These are phyloP conservation scores for Acer yangbiense DNA, from an alignment of 345 rosid genomes.

Conservation along the genomic window DNA sequence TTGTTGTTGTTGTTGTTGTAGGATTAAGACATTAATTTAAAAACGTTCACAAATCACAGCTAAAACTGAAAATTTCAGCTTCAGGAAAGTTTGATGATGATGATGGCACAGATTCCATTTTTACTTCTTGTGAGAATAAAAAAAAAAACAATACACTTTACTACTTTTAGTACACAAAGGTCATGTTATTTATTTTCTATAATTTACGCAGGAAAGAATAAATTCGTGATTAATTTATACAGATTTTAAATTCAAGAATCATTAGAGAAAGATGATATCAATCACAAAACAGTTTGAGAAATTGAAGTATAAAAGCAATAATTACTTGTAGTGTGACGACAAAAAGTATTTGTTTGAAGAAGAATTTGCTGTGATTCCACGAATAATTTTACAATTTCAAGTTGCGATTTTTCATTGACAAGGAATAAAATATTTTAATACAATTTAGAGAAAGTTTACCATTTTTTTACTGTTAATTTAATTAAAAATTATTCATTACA, in stretches of 20 bases:
- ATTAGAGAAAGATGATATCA: not conserved
- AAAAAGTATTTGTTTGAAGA: too few relatives aligned
- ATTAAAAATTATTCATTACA: not conserved
- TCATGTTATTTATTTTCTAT: not conserved
- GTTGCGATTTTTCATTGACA: too few relatives aligned
- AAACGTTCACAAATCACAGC: not conserved
- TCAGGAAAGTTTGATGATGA: too few relatives aligned
- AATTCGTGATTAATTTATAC: not conserved
- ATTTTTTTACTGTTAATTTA: too few relatives aligned
- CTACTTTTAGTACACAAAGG: not conserved
- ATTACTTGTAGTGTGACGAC: too few relatives aligned
- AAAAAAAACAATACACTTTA: not conserved
- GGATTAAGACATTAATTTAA: too few relatives aligned
- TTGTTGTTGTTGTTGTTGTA: not conserved
- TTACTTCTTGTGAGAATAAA: not conserved
- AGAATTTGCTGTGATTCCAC: too few relatives aligned
- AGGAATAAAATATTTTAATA: not conserved
- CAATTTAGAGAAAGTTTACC: not conserved
- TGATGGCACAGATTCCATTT: not conserved
- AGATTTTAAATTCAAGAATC: not conserved
- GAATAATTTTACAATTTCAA: too few relatives aligned
- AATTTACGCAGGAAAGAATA: not conserved
- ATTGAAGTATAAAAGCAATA: too few relatives aligned
- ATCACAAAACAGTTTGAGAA: too few relatives aligned
- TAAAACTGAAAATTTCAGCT: not conserved